Percentiles rank a stretch among this genome's conserved stretches.
These are phyloP conservation scores for Rhodotorula sp. DNA, from an alignment of 1,284 basidiomycete species.

Conservation along the genomic window DNA sequence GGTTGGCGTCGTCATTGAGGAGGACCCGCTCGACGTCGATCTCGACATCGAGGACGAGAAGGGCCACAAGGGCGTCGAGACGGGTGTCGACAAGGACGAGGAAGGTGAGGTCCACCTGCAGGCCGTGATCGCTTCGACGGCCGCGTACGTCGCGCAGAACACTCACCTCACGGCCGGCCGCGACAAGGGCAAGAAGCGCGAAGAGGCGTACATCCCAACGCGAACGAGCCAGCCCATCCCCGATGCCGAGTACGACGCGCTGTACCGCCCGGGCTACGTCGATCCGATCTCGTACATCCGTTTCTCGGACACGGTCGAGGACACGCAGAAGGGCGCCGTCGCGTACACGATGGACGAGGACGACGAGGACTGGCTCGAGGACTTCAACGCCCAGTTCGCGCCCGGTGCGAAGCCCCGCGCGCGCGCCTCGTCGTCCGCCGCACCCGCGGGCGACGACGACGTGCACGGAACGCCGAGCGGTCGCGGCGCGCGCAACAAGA, in stretches of 20 bases:
- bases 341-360: conserved; percentile 95
- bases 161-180: neutral
- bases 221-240: conserved; percentile 84
- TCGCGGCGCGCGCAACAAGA: neutral
- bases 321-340: conserved; percentile 64
- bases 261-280: conserved; percentile 71
- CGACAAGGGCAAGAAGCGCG: conserved; percentile 25
- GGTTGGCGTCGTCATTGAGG: conserved; percentile 44
- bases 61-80: conserved; percentile 44
- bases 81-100: conserved; percentile 50
- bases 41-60: conserved; percentile 39
- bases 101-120: conserved; percentile 80
- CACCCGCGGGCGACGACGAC: conserved; percentile 25
- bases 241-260: conserved; percentile 65
- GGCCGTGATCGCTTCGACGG: conserved; percentile 73
- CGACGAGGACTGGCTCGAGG: conserved; percentile 90
- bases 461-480: conserved; percentile 30
- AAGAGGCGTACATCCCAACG: conserved; percentile 72
- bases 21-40: conserved; percentile 37
- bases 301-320: conserved; percentile 86
- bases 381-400: conserved; percentile 64
- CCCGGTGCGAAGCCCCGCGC: conserved; percentile 8
- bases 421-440: neutral
- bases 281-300: conserved; percentile 79
- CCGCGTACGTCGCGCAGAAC: conserved; percentile 52